A percentile compares a stretch with the other conserved stretches of the same genome.
Conservation (phyloP, 805 yeast genomes). For the Kodamaea restingae region DNA sequence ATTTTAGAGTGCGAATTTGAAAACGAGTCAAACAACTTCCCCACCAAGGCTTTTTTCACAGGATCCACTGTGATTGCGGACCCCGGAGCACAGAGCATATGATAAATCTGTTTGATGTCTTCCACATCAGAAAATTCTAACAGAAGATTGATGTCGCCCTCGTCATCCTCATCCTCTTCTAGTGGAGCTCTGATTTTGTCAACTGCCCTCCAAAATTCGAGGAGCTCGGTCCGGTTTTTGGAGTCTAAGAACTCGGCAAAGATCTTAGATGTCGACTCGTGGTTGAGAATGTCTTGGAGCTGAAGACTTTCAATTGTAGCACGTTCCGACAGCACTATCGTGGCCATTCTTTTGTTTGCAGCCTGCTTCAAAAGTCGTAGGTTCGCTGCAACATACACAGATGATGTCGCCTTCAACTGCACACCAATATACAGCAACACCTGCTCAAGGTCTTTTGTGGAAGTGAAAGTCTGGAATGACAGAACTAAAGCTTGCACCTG, state of each 20-base stretch:
- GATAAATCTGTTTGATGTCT: slow-evolving; percentile 50
- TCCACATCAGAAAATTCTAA: slow-evolving; percentile 45
- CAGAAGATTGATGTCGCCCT: slow-evolving; percentile 31
- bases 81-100: slow-evolving; percentile 22
- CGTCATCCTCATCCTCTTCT: slow-evolving; percentile 44
- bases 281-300: slow-evolving; percentile 43
- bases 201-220: slow-evolving; percentile 66
- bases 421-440: slow-evolving; percentile 7
- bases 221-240: slow-evolving; percentile 20
- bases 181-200: slow-evolving; percentile 71
- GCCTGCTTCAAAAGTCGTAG: slow-evolving; percentile 6
- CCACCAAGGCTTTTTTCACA: slow-evolving; percentile 7
- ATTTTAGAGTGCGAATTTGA: neutral
- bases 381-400: slow-evolving; percentile 7
- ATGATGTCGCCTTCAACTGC: slow-evolving; percentile 9
- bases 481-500: slow-evolving; percentile 1
- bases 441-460: slow-evolving; percentile 10
- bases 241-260: slow-evolving; percentile 21
- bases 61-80: slow-evolving; percentile 5
- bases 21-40: slow-evolving; percentile 5
- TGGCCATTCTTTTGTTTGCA: slow-evolving; percentile 2
- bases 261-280: slow-evolving; percentile 39
- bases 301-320: slow-evolving; percentile 19
- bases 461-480: slow-evolving; percentile 2
- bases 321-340: neutral